These are phyloP conservation scores for Flaveria ramosissima DNA, from an alignment of 129 eudicot genomes.

Conservation along the genomic window DNA sequence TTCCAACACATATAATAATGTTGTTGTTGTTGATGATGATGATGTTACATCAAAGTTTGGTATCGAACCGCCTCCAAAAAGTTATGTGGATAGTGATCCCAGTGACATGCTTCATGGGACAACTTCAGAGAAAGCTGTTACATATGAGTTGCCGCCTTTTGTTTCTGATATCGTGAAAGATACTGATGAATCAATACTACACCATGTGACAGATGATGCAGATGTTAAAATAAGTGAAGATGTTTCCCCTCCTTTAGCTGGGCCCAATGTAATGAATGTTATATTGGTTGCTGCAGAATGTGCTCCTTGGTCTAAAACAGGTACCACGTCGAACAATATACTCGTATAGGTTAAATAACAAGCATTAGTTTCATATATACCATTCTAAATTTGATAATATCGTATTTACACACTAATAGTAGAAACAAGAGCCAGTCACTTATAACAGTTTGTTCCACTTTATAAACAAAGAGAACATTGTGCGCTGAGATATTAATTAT, in stretches of 20 bases:
- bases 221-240: conserved; percentile 45
- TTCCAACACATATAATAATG: conserved; percentile 8
- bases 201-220: conserved; percentile 21
- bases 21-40: background rate
- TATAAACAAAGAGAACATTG: background rate
- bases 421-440: background rate
- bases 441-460: background rate
- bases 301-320: conserved; percentile 94
- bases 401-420: background rate
- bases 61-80: conserved; percentile 33
- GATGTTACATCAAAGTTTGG: conserved; percentile 34
- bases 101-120: conserved; percentile 21
- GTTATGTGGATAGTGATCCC: conserved; percentile 31
- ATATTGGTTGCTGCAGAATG: conserved; percentile 96
- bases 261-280: conserved; percentile 78
- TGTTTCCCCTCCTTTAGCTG: conserved; percentile 81
- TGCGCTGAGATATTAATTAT: background rate
- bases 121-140: conserved; percentile 21
- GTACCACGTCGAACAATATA: conserved; percentile 32
- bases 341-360: background rate
- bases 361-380: background rate
- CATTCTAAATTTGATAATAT: background rate
- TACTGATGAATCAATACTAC: conserved; percentile 29
- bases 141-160: conserved; percentile 36
- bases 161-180: conserved; percentile 41